Percentiles rank a stretch among this genome's conserved stretches.
Conservation (phyloP, 2,329 filamentous ascomycete genomes). For the Aschersonia sp. region DNA sequence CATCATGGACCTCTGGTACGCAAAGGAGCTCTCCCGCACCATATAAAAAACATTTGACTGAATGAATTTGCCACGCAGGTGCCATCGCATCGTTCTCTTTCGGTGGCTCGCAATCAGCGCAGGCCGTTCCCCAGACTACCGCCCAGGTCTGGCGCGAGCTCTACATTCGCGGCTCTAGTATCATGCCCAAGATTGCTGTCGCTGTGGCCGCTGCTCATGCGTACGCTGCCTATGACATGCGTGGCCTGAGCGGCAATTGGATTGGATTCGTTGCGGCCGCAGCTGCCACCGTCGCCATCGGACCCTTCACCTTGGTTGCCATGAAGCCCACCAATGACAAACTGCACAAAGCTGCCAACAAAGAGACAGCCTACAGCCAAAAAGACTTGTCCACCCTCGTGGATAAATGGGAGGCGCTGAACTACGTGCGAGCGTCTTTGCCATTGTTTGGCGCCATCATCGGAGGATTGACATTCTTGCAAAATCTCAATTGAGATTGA, state of each 20-base stretch:
- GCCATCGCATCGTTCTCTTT: conserved; percentile 20
- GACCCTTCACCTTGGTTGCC: conserved; percentile 22
- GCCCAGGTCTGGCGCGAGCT: conserved; percentile 21
- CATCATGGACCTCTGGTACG: conserved; percentile 22
- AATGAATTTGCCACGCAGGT: conserved; percentile 12
- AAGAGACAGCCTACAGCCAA: neutral
- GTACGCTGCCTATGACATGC: conserved; percentile 20
- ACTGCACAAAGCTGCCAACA: conserved; percentile 11
- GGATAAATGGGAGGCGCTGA: neutral
- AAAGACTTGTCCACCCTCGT: neutral
- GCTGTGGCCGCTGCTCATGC: conserved; percentile 17
- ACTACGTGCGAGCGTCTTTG: neutral
- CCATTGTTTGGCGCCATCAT: neutral
- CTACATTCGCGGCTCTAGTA: conserved; percentile 19
- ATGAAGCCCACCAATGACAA: conserved; percentile 22
- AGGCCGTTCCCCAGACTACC: conserved; percentile 13
- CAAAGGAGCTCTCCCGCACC: neutral
- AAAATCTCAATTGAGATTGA: neutral
- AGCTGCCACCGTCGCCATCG: conserved; percentile 18
- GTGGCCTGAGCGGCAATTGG: conserved; percentile 15
- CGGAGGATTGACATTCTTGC: neutral
- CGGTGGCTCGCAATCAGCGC: conserved; percentile 17
- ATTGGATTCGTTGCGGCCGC: conserved; percentile 17
- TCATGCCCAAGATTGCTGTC: conserved; percentile 22
- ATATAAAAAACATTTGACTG: neutral